Percentiles rank a stretch among this genome's conserved stretches.
Conservation (phyloP, 768 basidiomycete species). For the Pulveroboletus frians region DNA sequence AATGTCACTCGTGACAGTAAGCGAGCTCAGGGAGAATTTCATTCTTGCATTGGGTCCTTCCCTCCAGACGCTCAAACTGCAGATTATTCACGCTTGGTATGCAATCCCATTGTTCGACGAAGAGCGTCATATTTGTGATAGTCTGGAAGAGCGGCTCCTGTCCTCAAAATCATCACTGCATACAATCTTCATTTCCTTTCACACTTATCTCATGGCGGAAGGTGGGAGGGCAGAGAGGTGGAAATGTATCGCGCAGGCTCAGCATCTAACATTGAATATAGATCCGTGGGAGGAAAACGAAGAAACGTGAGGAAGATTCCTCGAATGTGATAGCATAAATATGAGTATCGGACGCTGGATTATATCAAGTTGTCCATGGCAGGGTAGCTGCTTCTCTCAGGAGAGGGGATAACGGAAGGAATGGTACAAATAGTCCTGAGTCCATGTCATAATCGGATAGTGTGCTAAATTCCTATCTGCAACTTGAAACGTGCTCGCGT, state of each 20-base stretch:
- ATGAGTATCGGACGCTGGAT: not conserved
- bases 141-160: slow-evolving; percentile 24
- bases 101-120: slow-evolving; percentile 26
- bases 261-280: slow-evolving; percentile 19
- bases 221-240: slow-evolving; percentile 22
- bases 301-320: slow-evolving; percentile 1
- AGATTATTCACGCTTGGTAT: slow-evolving; percentile 34
- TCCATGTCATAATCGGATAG: slow-evolving; percentile 5
- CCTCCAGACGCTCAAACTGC: slow-evolving; percentile 33
- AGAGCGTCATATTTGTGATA: slow-evolving; percentile 29
- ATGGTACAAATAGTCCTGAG: slow-evolving; percentile 2
- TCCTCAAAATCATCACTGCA: slow-evolving; percentile 3
- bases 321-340: not conserved
- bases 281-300: slow-evolving; percentile 29
- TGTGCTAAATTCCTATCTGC: slow-evolving; percentile 1
- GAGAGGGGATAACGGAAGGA: not conserved
- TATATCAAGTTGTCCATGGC: slow-evolving; percentile 1
- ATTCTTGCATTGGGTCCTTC: slow-evolving; percentile 27
- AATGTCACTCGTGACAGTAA: slow-evolving; percentile 32
- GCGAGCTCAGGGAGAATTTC: slow-evolving; percentile 32
- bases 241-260: slow-evolving; percentile 22
- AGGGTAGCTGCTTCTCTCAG: not conserved
- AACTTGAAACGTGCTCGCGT: not conserved
- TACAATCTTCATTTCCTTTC: slow-evolving; percentile 17
- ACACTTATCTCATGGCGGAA: slow-evolving; percentile 16